Percentiles rank a stretch among this genome's conserved stretches.
phyloP scores from a whole-genome alignment of 257 asterid genomes.

The Prunella vulgaris region DNA sequence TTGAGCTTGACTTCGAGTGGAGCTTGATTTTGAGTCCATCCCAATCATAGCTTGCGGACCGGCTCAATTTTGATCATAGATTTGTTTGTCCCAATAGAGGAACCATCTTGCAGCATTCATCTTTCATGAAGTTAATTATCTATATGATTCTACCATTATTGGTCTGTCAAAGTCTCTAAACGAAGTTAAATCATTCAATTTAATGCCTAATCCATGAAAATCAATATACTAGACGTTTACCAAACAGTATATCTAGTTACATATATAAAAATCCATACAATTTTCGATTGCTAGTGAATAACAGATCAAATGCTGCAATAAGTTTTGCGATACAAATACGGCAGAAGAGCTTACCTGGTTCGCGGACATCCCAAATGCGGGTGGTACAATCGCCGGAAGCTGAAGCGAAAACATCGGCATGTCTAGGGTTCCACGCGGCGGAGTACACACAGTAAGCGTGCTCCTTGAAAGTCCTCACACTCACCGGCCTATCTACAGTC shows the following conservation, averaged over 20 bases:
- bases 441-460: slow-evolving; percentile 92
- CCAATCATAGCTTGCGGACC: too few species aligned
- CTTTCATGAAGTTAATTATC: background rate
- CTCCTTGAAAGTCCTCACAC: slow-evolving; percentile 95
- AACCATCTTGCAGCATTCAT: background rate
- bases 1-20: background rate
- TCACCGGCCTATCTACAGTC: slow-evolving; percentile 86
- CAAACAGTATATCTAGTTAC: background rate
- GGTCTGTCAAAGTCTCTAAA: background rate
- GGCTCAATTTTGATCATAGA: background rate
- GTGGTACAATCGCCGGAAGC: slow-evolving; percentile 96
- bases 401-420: slow-evolving; percentile 87
- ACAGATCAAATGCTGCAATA: background rate
- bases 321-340: background rate
- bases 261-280: background rate
- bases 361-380: slow-evolving; percentile 97
- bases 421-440: slow-evolving; percentile 92
- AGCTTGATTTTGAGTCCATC: background rate
- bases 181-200: background rate
- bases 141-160: background rate
- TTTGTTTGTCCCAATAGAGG: background rate
- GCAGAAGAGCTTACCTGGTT: slow-evolving; percentile 60
- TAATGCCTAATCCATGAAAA: background rate
- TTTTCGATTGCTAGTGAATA: background rate
- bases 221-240: background rate